A percentile compares a stretch with the other conserved stretches of the same genome.
Evolutionary conservation across 1,284 basidiomycete genomes (phyloP).

Genomic region (Boletus albobrunnescens): DNA sequence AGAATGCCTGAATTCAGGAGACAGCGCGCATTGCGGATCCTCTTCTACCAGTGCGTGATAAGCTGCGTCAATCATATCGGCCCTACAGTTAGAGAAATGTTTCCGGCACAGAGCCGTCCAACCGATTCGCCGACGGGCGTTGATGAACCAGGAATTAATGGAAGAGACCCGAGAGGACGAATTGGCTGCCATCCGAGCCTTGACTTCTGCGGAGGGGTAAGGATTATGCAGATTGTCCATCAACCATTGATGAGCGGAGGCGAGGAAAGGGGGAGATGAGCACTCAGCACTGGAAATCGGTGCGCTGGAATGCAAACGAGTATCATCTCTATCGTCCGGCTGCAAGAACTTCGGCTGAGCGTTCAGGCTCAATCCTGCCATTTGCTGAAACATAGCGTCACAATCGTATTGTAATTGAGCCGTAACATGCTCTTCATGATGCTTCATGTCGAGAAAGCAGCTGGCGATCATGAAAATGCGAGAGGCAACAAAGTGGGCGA

Average conservation of each 20-base stretch:
- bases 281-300: fast-evolving
- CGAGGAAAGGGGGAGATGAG: not conserved
- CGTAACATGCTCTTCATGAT: not conserved
- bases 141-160: constrained; percentile 48
- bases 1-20: constrained; percentile 26
- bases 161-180: constrained; percentile 16
- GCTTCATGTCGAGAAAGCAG: constrained; percentile 8
- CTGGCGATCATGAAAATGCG: constrained; percentile 7
- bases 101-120: constrained; percentile 44
- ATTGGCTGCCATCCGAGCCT: constrained; percentile 12
- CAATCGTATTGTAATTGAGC: not conserved
- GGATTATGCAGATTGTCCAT: constrained; percentile 47
- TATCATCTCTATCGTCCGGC: not conserved
- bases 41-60: constrained; percentile 36
- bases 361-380: not conserved
- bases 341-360: not conserved
- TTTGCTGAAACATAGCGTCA: constrained; percentile 9
- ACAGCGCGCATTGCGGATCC: constrained; percentile 22
- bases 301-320: not conserved
- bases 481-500: constrained; percentile 5
- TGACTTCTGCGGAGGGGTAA: constrained; percentile 40
- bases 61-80: constrained; percentile 41
- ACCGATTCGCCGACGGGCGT: constrained; percentile 47
- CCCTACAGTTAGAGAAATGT: constrained; percentile 38
- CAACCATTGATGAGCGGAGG: constrained; percentile 31